Conservation (phyloP, 108 stramenopile species). For the Pseudonitzschia pungens region DNA sequence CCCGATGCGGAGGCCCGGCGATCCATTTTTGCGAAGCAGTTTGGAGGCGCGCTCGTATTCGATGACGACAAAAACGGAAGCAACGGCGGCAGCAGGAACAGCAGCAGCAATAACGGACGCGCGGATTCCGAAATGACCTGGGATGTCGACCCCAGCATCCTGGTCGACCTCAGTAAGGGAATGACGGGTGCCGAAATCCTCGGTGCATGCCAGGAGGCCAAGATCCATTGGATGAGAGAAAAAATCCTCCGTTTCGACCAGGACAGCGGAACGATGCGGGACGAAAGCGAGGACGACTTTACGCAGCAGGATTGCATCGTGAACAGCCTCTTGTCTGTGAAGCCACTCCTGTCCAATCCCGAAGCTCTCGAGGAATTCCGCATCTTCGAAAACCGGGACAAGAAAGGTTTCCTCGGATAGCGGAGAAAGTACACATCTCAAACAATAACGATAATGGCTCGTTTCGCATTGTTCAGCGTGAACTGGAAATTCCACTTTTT, state of each 20-base stretch:
- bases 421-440: not conserved
- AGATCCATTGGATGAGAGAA: conserved; percentile 49
- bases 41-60: conserved; percentile 1
- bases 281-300: not conserved
- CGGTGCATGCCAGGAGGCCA: conserved; percentile 77
- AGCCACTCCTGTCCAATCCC: conserved; percentile 50
- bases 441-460: not conserved
- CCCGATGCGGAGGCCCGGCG: conserved; percentile 89
- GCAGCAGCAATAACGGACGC: not conserved
- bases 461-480: no score
- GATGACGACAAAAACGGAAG: not conserved
- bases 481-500: not conserved
- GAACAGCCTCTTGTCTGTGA: conserved; percentile 27
- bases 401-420: not conserved
- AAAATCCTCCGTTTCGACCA: conserved; percentile 19
- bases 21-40: conserved; percentile 82
- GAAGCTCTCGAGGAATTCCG: conserved; percentile 44
- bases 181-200: conserved; percentile 90
- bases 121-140: conserved; percentile 34
- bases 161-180: conserved; percentile 64
- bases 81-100: conserved; percentile 1
- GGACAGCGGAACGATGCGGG: not conserved
- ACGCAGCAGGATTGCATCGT: conserved; percentile 26
- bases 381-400: conserved; percentile 36
- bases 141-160: conserved; percentile 22